Evolutionary conservation across 345 rosid species (phyloP), one percentile per base, ranked within the genome.

Genomic region (Balakata baccata): DNA sequence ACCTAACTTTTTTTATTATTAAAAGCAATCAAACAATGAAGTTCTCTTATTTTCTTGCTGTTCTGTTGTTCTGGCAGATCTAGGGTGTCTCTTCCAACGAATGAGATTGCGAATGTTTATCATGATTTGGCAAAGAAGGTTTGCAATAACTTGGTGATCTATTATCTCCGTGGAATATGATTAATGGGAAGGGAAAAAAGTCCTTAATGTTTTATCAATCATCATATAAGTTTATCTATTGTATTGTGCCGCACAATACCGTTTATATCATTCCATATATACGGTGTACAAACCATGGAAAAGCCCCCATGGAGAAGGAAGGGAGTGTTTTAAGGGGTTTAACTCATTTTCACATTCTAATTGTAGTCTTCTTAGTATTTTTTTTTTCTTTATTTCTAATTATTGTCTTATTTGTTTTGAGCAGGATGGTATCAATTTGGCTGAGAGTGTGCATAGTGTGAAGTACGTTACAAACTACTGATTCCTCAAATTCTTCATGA

Each of bases 91-190:
- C 89, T 86, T 84, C 98, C 98, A 2, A 73, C 73, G 70, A 95
- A 92, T 83, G 94, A 86, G 72, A 77, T 87, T 75, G 84, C 91
- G 1, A 72, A 91, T 65, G 87, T 87, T 66, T 92, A 81, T 79
- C 90, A 84, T 60, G 87, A 87, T 75, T 78, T 88, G 82, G 98
- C 94, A 16, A 87, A 89, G 84, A 90, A 91, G 98, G 98, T 92
- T 54, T 70, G 84, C 23, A 58, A 45, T n/a, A 29, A 29, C 34
- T 29, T 2, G 34, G 34, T 25, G 37, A 57, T 64, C 7, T 67
- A 52, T 1, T 63, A 64, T 37, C 18, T 54, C 2, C 68, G 45
- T 67, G 52, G 34, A 38, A 22, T 18, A 49, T 10, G 7, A 29
- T 46, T 25, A 43, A 58, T 14, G 37, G 38, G 22, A 23, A 39